A percentile compares a stretch with the other conserved stretches of the same genome.
Evolutionary conservation across 164 flowering plant genomes (phyloP).

Genomic region (Piper betle): DNA sequence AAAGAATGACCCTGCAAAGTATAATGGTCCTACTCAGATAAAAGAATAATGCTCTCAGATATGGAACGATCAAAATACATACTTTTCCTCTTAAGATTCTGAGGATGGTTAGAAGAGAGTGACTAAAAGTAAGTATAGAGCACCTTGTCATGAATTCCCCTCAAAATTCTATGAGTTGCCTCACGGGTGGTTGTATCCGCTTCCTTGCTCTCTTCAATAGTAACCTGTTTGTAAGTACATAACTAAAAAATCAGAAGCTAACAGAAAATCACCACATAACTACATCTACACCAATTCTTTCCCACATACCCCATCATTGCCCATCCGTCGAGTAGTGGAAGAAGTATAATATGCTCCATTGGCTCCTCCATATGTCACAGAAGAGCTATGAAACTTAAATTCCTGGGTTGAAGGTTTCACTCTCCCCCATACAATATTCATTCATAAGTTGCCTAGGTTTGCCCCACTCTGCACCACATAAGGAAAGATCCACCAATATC

Average conservation of each 20-base stretch:
- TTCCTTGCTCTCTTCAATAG: slow-evolving; percentile 66
- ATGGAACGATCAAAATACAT: too few relatives aligned
- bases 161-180: slow-evolving; percentile 65
- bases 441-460: slow-evolving; percentile 13
- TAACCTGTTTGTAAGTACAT: slow-evolving; percentile 23
- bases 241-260: not conserved
- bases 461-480: slow-evolving; percentile 17
- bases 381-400: slow-evolving; percentile 57
- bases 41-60: too few relatives aligned
- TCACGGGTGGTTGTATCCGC: slow-evolving; percentile 71
- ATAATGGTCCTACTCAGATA: not conserved
- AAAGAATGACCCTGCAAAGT: slow-evolving; percentile 66
- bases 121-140: not conserved
- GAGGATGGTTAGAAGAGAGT: too few relatives aligned
- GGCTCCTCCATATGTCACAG: slow-evolving; percentile 62
- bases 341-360: slow-evolving; percentile 82
- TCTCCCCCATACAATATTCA: slow-evolving; percentile 14
- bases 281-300: not conserved
- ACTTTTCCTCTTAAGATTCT: too few relatives aligned
- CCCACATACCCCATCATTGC: slow-evolving; percentile 72
- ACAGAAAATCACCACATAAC: not conserved
- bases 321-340: slow-evolving; percentile 57
- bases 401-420: slow-evolving; percentile 18
- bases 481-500: not conserved
- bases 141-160: slow-evolving; percentile 77